These are phyloP conservation scores for Zasmidium angulare DNA, from an alignment of 2,329 filamentous ascomycete genomes.

Conservation along the genomic window DNA sequence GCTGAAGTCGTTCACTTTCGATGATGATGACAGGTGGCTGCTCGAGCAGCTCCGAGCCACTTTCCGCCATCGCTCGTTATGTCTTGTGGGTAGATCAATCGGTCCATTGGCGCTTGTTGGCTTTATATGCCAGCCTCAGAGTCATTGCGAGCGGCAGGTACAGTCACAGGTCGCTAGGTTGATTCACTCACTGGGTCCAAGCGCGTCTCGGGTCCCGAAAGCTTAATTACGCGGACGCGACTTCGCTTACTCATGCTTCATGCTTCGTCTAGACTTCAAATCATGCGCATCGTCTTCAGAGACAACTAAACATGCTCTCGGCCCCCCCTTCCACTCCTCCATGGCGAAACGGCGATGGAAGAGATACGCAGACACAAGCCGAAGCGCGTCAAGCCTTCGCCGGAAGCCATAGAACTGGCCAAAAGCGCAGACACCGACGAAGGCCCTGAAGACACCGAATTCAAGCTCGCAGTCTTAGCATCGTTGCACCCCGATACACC, in stretches of 20 bases:
- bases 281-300: too few species aligned
- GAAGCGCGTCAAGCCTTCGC: constrained; percentile 20
- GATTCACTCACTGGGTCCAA: not conserved
- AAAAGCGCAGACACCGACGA: constrained; percentile 20
- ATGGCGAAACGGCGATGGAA: constrained; percentile 11
- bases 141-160: not conserved
- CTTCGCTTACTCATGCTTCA: not conserved
- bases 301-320: not conserved
- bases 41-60: constrained; percentile 8
- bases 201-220: not conserved
- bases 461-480: constrained; percentile 80
- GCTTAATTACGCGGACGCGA: not conserved
- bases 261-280: not conserved
- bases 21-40: constrained; percentile 17
- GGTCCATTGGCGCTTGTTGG: not conserved
- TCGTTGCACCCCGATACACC: constrained; percentile 69
- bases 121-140: too few species aligned
- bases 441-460: constrained; percentile 80
- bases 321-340: not conserved
- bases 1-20: constrained; percentile 18
- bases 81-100: not conserved
- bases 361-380: constrained; percentile 10
- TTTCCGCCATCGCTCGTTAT: constrained; percentile 1
- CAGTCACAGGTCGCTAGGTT: not conserved
- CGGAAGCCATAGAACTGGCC: constrained; percentile 7